Conservation (phyloP, 2,329 filamentous ascomycete species). For the Penicillium sp. region DNA sequence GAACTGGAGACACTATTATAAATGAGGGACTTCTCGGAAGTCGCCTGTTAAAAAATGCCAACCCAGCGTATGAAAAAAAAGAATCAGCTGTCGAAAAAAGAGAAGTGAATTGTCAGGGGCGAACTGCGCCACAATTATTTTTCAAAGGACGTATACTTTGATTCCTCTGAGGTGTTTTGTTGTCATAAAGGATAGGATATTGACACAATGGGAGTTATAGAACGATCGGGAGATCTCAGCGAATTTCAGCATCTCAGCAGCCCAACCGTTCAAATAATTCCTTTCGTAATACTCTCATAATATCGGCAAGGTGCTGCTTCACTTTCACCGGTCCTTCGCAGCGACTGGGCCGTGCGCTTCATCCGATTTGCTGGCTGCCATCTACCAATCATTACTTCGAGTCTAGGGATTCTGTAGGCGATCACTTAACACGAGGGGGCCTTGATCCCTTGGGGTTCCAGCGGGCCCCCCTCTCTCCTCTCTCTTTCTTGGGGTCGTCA, state of each 20-base stretch:
- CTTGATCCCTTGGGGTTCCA: background rate
- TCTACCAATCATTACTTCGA: slow-evolving; percentile 8
- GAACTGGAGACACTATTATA: slow-evolving; percentile 12
- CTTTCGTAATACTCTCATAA: background rate
- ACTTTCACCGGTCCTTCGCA: slow-evolving; percentile 2
- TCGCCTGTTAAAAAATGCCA: background rate
- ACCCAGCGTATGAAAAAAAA: background rate
- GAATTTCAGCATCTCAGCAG: background rate
- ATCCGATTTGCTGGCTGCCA: slow-evolving; percentile 9
- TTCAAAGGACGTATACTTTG: background rate
- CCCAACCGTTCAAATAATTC: background rate
- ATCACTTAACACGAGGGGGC: slow-evolving; percentile 13
- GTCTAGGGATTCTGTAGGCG: background rate
- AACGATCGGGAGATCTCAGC: background rate
- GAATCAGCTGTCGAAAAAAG: slow-evolving; percentile 4
- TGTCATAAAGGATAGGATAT: too few relatives aligned
- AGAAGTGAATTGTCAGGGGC: slow-evolving; percentile 9
- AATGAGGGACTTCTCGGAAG: slow-evolving; percentile 3
- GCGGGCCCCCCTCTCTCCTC: background rate
- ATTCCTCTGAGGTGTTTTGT: too few relatives aligned
- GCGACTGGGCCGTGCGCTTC: slow-evolving; percentile 4
- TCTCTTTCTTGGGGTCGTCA: background rate
- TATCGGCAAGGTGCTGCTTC: background rate
- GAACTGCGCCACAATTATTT: slow-evolving; percentile 8
- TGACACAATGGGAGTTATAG: too few relatives aligned